Evolutionary conservation across 768 basidiomycete genomes (phyloP), one percentile per base, ranked within the genome.

Genomic region (Russula earlei): DNA sequence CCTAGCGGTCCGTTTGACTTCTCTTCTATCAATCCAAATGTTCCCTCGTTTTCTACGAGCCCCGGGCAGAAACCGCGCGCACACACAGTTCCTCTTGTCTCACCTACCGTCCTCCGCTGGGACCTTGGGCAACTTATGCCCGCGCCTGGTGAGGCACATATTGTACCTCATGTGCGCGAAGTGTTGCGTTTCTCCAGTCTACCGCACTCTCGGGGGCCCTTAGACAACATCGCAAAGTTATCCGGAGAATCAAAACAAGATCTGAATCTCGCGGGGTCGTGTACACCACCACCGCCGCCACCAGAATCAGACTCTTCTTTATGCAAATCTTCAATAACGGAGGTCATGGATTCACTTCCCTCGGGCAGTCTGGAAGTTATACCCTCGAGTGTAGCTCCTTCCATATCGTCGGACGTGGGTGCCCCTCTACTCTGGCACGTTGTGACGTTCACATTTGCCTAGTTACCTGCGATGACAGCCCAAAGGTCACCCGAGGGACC

Each of bases 1-100:
- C 57, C 52, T 29, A 31, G 42, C 29, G 61, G 61, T 11, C 61
- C 61, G 14, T 62, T 62, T 38, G 61, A 62, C 33, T 62, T 62
- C 49, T 33, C 59, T 42, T 33, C 25, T 12, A 42, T 62, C 25
- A 43, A 8, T 11, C 43, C 50, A n/a, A 25, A 34, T 19, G 31
- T 47, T 10, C 17, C 29, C 2, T 37, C 19, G 15, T 49, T 45
- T n/a, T 38, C 38, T 14, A 24, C 25, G 33, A 27, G 15, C 31
- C 20, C 10, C 15, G 20, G 20, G 17, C 40, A 43, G 15, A 52
- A 36, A 47, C 40, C 42, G 17, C 59, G 61, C n/a, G 61, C 59
- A 4, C 45, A 49, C 15, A 60, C 61, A 3, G 55, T 56, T 17
- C 61, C 61, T 29, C 46, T 55, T 7, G 41, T 45, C 22, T 61